Base-by-base conservation (phyloP, 106 monocot species). In the Agapanthus africanus region DNA sequence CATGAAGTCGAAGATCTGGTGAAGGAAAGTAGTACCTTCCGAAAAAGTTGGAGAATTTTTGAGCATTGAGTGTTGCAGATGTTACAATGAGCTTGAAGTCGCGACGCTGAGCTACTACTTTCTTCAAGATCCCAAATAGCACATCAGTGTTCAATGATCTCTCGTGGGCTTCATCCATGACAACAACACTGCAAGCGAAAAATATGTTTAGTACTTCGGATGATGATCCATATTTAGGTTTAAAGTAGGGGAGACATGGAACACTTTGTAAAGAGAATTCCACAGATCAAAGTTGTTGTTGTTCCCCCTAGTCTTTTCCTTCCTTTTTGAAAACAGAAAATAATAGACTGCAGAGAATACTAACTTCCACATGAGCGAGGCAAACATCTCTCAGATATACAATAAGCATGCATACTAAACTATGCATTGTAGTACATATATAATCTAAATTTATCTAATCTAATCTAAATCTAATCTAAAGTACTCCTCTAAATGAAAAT, bases 151-250 rank as follows among this genome's bases (percentile, higher is more conserved):
- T 92, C 32, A 97, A 75, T 31, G 91, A 97, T 79, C 97, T 84
- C 73, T 97, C 97, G 65, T 97, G 97, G 37, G 91, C 97, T 79
- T 97, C 97, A 76, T 97, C 97, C 97, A 97, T 95, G 57, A 95
- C 79, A 36, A 95, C 40, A 3, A 95, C 81, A 46, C 95, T 95
- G 85, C 32, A 73, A 81, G 66, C 73, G n/a, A 34, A 65, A 33
- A 52, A 50, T 0, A 54, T 15, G 21, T 16, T 40, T n/a, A 54
- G 10, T 23, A 25, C 54, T 7, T 36, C 5, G 41, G 21, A 41
- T 66, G 40, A 2, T 30, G 40, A 11, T 42, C 28, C n/a, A n/a
- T n/a, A n/a, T n/a, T n/a, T n/a, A n/a, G n/a, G n/a, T n/a, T n/a
- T n/a, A n/a, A n/a, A n/a, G n/a, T n/a, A n/a, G n/a, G n/a, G n/a